These are phyloP conservation scores for Calendula officinalis DNA, from an alignment of 129 eudicot genomes.

Conservation along the genomic window DNA sequence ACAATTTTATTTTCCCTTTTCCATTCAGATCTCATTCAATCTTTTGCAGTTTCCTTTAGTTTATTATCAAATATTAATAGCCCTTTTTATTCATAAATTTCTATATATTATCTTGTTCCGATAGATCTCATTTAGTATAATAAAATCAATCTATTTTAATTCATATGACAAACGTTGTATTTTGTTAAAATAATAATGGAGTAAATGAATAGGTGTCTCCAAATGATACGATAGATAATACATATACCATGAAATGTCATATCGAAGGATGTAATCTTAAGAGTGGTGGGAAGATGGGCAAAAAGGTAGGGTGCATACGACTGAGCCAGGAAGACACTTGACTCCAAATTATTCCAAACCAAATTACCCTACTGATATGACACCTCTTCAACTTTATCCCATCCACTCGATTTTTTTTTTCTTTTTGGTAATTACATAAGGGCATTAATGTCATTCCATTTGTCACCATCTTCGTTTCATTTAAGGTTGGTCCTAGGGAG, in stretches of 20 bases:
- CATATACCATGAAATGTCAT: constrained; percentile 34
- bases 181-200: neutral
- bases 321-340: constrained; percentile 22
- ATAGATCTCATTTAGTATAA: neutral
- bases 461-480: too few relatives aligned
- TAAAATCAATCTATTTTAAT: neutral
- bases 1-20: too few relatives aligned
- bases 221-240: constrained; percentile 27
- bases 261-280: constrained; percentile 21
- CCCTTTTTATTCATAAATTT: neutral
- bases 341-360: constrained; percentile 22
- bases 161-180: constrained; percentile 5
- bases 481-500: too few relatives aligned
- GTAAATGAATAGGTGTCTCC: constrained; percentile 9
- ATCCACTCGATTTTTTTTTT: constrained; percentile 17
- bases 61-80: neutral
- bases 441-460: too few relatives aligned
- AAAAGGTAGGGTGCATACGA: constrained; percentile 11
- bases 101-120: neutral
- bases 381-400: constrained; percentile 31
- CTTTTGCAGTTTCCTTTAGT: neutral
- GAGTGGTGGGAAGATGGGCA: constrained; percentile 29
- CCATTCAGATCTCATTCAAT: too few relatives aligned
- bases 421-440: neutral
- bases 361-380: constrained; percentile 23